Percentiles rank a stretch among this genome's conserved stretches.
Evolutionary conservation across 2,329 filamentous ascomycete genomes (phyloP).

Genomic region (Nothophoma quercina): DNA sequence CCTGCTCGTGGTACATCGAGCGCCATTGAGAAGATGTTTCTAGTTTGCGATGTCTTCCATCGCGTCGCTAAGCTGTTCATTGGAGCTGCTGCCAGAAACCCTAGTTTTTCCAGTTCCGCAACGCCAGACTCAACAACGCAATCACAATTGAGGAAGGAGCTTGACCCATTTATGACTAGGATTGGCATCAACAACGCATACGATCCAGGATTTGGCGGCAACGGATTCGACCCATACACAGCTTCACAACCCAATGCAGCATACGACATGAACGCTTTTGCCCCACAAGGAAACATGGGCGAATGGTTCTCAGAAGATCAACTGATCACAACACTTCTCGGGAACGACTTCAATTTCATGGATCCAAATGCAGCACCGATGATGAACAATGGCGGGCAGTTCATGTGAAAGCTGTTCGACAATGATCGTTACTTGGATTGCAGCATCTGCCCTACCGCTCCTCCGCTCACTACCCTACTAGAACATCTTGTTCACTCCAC

Average conservation of each 20-base stretch:
- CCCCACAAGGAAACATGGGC: slow-evolving; percentile 12
- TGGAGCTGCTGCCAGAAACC: slow-evolving; percentile 6
- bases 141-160: slow-evolving; percentile 15
- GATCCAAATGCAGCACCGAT: slow-evolving; percentile 11
- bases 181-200: slow-evolving; percentile 13
- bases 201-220: slow-evolving; percentile 1
- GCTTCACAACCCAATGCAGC: not conserved
- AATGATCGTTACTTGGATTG: not conserved
- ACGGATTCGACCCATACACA: not conserved
- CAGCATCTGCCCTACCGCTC: not conserved
- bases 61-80: slow-evolving; percentile 19
- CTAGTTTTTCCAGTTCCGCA: slow-evolving; percentile 8
- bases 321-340: slow-evolving; percentile 17
- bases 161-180: slow-evolving; percentile 22
- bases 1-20: slow-evolving; percentile 16
- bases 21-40: slow-evolving; percentile 19
- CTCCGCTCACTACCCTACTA: slow-evolving; percentile 15
- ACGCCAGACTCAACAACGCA: slow-evolving; percentile 9
- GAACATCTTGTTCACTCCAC: slow-evolving; percentile 43
- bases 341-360: slow-evolving; percentile 19
- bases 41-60: slow-evolving; percentile 19
- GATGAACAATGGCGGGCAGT: slow-evolving; percentile 10
- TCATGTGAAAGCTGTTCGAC: not conserved
- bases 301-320: slow-evolving; percentile 23
- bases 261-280: slow-evolving; percentile 9